phyloP scores from a whole-genome alignment of 176 grass and related monocot species.

The Hsuehochloa calcarea region DNA sequence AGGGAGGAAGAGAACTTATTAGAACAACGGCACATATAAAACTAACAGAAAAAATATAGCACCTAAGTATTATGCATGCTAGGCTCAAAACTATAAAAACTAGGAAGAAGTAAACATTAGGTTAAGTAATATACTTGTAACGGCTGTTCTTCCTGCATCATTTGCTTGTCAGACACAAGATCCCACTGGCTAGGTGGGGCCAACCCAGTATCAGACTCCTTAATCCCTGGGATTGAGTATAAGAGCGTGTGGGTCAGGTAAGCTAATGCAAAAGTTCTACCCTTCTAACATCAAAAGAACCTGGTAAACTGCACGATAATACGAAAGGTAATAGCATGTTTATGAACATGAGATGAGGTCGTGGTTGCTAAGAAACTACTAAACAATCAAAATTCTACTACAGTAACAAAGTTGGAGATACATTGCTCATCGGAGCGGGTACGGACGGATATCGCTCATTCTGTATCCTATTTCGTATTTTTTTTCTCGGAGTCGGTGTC shows the following conservation, averaged over 20 bases:
- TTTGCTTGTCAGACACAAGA: slow-evolving; percentile 94
- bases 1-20: slow-evolving; percentile 8
- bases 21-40: background rate
- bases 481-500: too few relatives aligned
- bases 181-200: slow-evolving; percentile 96
- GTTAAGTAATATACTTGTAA: slow-evolving; percentile 56
- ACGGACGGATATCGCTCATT: too few relatives aligned
- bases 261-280: background rate
- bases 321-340: background rate
- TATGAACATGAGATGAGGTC: background rate
- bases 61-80: background rate
- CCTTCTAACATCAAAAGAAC: slow-evolving; percentile 17
- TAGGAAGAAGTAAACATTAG: background rate
- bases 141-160: slow-evolving; percentile 95
- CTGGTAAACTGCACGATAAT: background rate
- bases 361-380: background rate
- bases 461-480: too few relatives aligned
- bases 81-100: background rate
- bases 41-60: background rate
- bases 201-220: slow-evolving; percentile 93
- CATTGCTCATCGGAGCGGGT: background rate
- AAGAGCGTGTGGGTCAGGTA: background rate
- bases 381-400: background rate
- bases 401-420: background rate
- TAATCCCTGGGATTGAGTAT: slow-evolving; percentile 63